A percentile compares a stretch with the other conserved stretches of the same genome.
phyloP scores from a whole-genome alignment of 768 basidiomycete genomes.

The Clavulina sp. region DNA sequence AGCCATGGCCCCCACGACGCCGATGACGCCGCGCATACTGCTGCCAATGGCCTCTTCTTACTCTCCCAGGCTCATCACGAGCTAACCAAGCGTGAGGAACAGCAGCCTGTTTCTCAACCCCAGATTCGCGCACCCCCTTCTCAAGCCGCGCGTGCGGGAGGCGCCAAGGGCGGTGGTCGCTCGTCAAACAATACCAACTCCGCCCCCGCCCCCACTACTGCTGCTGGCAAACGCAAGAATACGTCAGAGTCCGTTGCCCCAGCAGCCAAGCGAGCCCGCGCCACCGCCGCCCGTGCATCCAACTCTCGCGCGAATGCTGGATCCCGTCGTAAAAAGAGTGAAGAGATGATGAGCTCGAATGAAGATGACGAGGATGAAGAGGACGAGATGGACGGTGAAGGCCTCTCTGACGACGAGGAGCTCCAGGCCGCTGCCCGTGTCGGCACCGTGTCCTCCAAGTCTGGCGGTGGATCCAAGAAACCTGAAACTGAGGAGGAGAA shows the following conservation, averaged over 20 bases:
- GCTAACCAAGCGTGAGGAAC: conserved; percentile 86
- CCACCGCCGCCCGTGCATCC: background rate
- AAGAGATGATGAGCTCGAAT: background rate
- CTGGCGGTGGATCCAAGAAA: conserved; percentile 34
- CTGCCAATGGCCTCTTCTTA: conserved; percentile 85
- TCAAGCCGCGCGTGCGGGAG: background rate
- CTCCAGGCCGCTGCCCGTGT: no score
- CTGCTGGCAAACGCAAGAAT: background rate
- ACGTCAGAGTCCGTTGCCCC: no score
- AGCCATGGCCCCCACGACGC: conserved; percentile 21
- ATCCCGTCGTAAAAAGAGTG: background rate
- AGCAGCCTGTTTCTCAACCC: conserved; percentile 23
- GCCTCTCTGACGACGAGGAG: conserved; percentile 1
- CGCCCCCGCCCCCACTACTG: background rate
- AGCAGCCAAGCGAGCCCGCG: background rate
- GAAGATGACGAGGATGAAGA: conserved; percentile 21
- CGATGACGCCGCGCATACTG: conserved; percentile 20
- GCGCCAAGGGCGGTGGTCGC: background rate
- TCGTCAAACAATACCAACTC: background rate
- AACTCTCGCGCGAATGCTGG: background rate
- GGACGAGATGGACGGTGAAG: conserved; percentile 23
- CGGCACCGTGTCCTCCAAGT: conserved; percentile 11
- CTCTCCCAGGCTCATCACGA: conserved; percentile 93
- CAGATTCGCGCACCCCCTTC: conserved; percentile 14
- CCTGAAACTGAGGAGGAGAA: conserved; percentile 98